Evolutionary conservation across 306 rosid species (phyloP).

Genomic region (Begonia peltatifolia): DNA sequence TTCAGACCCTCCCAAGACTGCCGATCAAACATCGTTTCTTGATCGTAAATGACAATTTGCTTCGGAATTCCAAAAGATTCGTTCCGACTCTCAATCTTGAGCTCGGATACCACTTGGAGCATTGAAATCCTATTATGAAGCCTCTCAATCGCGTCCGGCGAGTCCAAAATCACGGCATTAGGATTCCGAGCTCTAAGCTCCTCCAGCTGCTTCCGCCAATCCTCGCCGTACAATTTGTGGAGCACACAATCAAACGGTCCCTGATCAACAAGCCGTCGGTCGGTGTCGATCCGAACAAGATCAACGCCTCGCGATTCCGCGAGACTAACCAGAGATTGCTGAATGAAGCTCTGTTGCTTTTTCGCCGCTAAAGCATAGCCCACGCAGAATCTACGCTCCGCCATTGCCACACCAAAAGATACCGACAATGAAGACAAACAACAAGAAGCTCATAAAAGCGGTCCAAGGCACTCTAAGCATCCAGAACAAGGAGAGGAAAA

Average conservation of each 20-base stretch:
- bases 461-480: neutral
- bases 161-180: constrained; percentile 45
- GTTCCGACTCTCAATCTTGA: constrained; percentile 25
- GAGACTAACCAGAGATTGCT: constrained; percentile 37
- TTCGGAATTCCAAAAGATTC: constrained; percentile 83
- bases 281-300: constrained; percentile 41
- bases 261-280: constrained; percentile 38
- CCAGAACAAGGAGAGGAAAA: neutral
- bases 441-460: constrained; percentile 17
- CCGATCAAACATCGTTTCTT: constrained; percentile 41
- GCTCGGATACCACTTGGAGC: constrained; percentile 87
- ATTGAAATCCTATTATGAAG: constrained; percentile 86
- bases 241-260: constrained; percentile 74
- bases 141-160: constrained; percentile 65
- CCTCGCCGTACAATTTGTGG: constrained; percentile 67
- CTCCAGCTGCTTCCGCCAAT: constrained; percentile 49
- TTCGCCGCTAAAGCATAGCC: constrained; percentile 79
- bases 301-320: constrained; percentile 60
- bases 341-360: constrained; percentile 76
- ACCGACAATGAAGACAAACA: neutral
- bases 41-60: constrained; percentile 76
- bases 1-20: constrained; percentile 52
- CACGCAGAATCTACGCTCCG: constrained; percentile 41
- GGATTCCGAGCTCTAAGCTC: constrained; percentile 37
- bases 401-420: constrained; percentile 27